Evolutionary conservation across 768 basidiomycete species (phyloP), one percentile per base, ranked within the genome.

Genomic region (Leucocoprinus leucothites): DNA sequence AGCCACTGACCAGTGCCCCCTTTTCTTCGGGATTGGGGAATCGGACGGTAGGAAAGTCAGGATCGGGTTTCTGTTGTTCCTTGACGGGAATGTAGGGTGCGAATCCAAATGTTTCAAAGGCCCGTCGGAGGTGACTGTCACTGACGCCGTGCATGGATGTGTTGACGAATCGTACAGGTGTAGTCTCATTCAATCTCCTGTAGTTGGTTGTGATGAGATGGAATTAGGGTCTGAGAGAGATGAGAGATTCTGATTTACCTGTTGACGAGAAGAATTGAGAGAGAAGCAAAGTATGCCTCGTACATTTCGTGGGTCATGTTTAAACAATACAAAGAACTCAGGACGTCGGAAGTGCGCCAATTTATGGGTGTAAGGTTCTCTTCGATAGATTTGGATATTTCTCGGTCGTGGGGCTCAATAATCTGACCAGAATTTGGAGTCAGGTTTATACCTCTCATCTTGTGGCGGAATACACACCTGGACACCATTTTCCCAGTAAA

Each of bases 1-100:
- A 48, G 25, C 11, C 48, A 53, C 61, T 45, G 59, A 68, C 64
- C 26, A 64, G 63, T 31, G 64, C 64, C 82, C 93, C 93, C 69
- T 89, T 86, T 67, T 95, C 93, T 67, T 95, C 93, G 1, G 93
- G 93, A 63, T 95, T 95, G 1, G 93, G 93, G 67, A 91, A 94
- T 19, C 70, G 72, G 16, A 94, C 89, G 3, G 92, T 93, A 3
- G 90, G 83, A 63, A 95, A 95, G 25, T 92, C 82, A 3, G 93
- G 90, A 69, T 95, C 87, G 1, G 94, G 89, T 2, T 72, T 53
- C 58, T 80, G 78, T 67, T 95, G 93, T 58, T 84, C 78, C 48
- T 65, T 63, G 9, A 93, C 88, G 1, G 84, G 78, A 9, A 78
- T 73, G 65, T 80, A 86, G 1, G 80, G 75, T 16, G 74, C 62